These are phyloP conservation scores for Chrysanthemum makinoi DNA, from an alignment of 129 eudicot genomes.

Conservation along the genomic window DNA sequence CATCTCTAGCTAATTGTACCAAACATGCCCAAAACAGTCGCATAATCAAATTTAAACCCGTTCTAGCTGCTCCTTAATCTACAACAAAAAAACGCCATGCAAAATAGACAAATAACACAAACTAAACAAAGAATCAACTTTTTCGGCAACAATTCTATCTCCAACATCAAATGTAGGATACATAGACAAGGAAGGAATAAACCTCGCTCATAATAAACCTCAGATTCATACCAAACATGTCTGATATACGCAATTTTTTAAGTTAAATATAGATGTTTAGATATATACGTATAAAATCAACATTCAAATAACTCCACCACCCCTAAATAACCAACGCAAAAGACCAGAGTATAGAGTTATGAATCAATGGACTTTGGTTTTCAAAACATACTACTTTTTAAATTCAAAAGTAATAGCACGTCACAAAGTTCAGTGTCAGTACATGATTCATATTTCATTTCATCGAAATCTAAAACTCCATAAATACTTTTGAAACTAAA, in stretches of 20 bases:
- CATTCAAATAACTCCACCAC: not conserved
- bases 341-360: not conserved
- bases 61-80: not conserved
- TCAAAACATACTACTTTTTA: not conserved
- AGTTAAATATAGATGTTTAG: not conserved
- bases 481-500: not conserved
- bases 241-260: not conserved
- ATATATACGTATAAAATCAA: not conserved
- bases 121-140: conserved; percentile 37
- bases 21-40: no score
- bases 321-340: not conserved
- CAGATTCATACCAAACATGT: not conserved
- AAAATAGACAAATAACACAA: not conserved
- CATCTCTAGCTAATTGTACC: no score
- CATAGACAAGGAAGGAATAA: conserved; percentile 94
- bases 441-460: no score
- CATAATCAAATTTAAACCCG: no score
- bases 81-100: not conserved
- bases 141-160: conserved; percentile 91
- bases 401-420: no score
- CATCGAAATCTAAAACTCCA: not conserved
- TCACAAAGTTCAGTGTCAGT: no score
- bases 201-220: conserved; percentile 85
- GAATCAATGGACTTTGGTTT: no score
- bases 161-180: conserved; percentile 98